phyloP scores from a whole-genome alignment of 768 basidiomycete genomes.

The Tylopilus plumbeoviolaceoides region DNA sequence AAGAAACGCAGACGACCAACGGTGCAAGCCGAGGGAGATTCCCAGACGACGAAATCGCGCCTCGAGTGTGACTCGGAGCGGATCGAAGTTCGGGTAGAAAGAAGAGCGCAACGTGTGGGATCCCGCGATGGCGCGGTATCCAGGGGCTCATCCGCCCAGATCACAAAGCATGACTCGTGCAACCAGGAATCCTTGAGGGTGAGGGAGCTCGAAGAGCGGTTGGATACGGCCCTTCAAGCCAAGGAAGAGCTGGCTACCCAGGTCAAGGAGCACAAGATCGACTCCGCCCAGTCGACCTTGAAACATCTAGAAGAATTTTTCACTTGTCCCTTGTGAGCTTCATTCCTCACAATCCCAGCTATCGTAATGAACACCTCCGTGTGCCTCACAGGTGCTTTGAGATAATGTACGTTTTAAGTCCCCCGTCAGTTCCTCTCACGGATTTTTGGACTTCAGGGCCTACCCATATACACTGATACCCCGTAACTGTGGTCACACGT shows the following conservation, averaged over 20 bases:
- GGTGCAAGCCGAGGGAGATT: not conserved
- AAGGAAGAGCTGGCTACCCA: constrained; percentile 41
- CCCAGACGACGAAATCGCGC: constrained; percentile 8
- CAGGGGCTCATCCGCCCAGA: not conserved
- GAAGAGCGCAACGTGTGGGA: not conserved
- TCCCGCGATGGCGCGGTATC: constrained; percentile 2
- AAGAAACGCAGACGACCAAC: constrained; percentile 12
- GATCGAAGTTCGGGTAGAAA: constrained; percentile 3
- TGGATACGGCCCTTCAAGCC: constrained; percentile 34
- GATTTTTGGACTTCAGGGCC: constrained; percentile 30
- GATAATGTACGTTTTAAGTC: constrained; percentile 38
- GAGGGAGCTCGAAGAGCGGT: constrained; percentile 41
- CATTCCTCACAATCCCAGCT: constrained; percentile 2
- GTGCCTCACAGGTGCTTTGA: constrained; percentile 52
- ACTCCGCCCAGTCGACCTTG: constrained; percentile 34
- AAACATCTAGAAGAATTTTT: constrained; percentile 59
- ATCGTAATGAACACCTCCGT: constrained; percentile 12
- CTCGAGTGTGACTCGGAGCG: constrained; percentile 15
- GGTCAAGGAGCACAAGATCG: constrained; percentile 38
- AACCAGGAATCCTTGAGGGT: constrained; percentile 36
- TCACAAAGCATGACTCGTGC: constrained; percentile 12
- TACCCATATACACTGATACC: constrained; percentile 55
- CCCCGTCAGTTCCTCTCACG: constrained; percentile 4
- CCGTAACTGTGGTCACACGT: constrained; percentile 61
- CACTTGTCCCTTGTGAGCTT: constrained; percentile 57